Evolutionary conservation across 306 rosid species (phyloP).

Genomic region (Medicago ruthenica): DNA sequence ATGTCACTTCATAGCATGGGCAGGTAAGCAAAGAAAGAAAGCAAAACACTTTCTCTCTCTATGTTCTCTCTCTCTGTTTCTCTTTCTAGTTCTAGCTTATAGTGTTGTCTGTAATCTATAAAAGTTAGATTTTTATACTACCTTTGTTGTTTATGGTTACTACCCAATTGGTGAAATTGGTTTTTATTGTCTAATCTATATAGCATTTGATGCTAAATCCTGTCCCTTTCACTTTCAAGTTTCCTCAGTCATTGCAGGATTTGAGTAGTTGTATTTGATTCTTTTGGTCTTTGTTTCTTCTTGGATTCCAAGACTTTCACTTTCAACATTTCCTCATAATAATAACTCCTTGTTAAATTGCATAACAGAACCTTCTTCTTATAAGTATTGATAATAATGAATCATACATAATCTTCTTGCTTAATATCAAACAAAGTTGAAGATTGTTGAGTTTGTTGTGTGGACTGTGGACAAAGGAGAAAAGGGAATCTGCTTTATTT

Average conservation of each 20-base stretch:
- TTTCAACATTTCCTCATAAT: constrained; percentile 27
- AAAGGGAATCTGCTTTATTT: constrained; percentile 98
- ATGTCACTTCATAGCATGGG: constrained; percentile 66
- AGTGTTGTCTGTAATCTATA: constrained; percentile 60
- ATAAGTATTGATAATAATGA: not conserved
- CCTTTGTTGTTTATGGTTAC: constrained; percentile 58
- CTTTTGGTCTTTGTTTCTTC: constrained; percentile 47
- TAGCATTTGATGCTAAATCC: constrained; percentile 59
- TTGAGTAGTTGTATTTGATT: constrained; percentile 55
- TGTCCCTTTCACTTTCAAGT: constrained; percentile 54
- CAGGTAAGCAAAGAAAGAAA: constrained; percentile 60
- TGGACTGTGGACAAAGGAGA: constrained; percentile 54
- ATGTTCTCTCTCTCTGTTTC: constrained; percentile 19
- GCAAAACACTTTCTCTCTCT: not conserved
- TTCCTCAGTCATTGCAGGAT: constrained; percentile 55
- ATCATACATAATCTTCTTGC: not conserved
- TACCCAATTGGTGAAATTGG: constrained; percentile 58
- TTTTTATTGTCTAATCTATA: constrained; percentile 44
- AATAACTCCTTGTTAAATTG: constrained; percentile 17
- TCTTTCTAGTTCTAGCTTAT: constrained; percentile 51
- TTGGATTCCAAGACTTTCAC: constrained; percentile 50
- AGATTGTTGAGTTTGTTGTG: constrained; percentile 56
- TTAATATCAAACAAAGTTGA: constrained; percentile 53
- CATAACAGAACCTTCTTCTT: not conserved
- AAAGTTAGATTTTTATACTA: constrained; percentile 62